Percentiles rank a stretch among this genome's conserved stretches.
These are phyloP conservation scores for Karstenula rhodostoma DNA, from an alignment of 2,329 filamentous ascomycete genomes.

Conservation along the genomic window DNA sequence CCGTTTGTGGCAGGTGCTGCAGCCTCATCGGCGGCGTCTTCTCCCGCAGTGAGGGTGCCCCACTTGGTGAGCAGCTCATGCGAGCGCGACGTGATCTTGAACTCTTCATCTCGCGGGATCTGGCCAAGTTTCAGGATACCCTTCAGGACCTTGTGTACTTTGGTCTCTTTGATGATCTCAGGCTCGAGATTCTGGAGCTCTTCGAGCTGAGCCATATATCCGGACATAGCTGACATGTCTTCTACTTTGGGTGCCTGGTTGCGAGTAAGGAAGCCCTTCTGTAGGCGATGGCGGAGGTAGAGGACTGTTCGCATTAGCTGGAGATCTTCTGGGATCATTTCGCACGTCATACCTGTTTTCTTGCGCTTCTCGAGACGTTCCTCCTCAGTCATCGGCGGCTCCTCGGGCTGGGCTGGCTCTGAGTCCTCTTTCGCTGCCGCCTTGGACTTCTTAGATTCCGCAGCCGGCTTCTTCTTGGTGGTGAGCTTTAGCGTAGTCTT, in stretches of 20 bases:
- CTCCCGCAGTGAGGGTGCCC: conserved; percentile 71
- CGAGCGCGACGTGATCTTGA: conserved; percentile 85
- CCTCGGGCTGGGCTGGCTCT: conserved; percentile 61
- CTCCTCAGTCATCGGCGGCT: conserved; percentile 62
- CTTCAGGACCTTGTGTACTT: conserved; percentile 99
- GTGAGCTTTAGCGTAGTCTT: conserved; percentile 58
- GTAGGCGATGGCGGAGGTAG: conserved; percentile 91
- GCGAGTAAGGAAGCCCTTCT: conserved; percentile 88
- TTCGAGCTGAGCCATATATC: conserved; percentile 83
- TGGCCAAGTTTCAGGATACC: conserved; percentile 86
- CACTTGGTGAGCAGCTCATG: conserved; percentile 83
- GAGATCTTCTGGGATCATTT: neutral
- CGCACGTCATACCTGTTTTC: conserved; percentile 57
- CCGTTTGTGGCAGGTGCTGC: conserved; percentile 44
- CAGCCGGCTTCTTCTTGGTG: conserved; percentile 46
- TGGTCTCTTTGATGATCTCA: conserved; percentile 86
- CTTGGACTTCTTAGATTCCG: conserved; percentile 61
- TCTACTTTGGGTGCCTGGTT: conserved; percentile 87
- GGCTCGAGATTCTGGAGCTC: conserved; percentile 82
- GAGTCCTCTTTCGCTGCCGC: conserved; percentile 60
- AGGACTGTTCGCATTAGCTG: conserved; percentile 66
- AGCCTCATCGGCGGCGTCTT: conserved; percentile 36
- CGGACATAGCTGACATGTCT: conserved; percentile 80
- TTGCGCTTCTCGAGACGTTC: conserved; percentile 66
- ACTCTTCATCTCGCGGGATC: conserved; percentile 84